Percentiles rank a stretch among this genome's conserved stretches.
phyloP scores from a whole-genome alignment of 2,329 filamentous ascomycete species.

The Aspergillus fructus region DNA sequence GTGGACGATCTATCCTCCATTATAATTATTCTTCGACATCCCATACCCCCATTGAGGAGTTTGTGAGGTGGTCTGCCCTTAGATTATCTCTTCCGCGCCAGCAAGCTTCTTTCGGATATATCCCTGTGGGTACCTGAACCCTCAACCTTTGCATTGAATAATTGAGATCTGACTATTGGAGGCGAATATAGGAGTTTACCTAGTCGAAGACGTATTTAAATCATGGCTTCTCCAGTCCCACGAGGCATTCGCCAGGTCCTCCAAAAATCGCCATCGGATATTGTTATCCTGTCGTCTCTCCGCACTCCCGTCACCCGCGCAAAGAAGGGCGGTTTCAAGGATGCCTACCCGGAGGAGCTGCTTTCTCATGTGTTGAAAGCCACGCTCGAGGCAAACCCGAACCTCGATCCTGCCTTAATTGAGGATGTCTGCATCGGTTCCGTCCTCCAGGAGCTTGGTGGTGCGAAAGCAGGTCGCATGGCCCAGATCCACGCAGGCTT shows the following conservation, averaged over 20 bases:
- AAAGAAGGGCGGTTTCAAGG: slow-evolving; percentile 79
- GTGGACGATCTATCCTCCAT: slow-evolving; percentile 40
- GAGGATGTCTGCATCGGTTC: slow-evolving; percentile 85
- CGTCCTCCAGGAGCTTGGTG: slow-evolving; percentile 86
- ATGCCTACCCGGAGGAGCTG: slow-evolving; percentile 88
- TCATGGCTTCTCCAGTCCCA: slow-evolving; percentile 51
- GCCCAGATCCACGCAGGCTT: slow-evolving; percentile 82
- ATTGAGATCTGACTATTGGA: background rate
- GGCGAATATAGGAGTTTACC: background rate
- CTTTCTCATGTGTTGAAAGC: slow-evolving; percentile 64
- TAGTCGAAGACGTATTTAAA: slow-evolving; percentile 13
- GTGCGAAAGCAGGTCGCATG: slow-evolving; percentile 87
- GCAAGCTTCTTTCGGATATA: background rate
- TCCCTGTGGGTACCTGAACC: background rate
- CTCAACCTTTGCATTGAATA: background rate
- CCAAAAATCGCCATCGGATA: slow-evolving; percentile 74
- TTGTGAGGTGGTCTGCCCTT: background rate
- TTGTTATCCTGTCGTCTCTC: slow-evolving; percentile 86
- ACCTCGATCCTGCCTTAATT: slow-evolving; percentile 66
- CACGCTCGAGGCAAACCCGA: slow-evolving; percentile 70
- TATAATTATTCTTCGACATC: slow-evolving; percentile 24
- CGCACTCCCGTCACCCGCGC: slow-evolving; percentile 83
- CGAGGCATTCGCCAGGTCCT: slow-evolving; percentile 75
- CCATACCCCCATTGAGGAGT: background rate
- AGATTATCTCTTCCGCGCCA: background rate